Conservation (phyloP, 2,329 filamentous ascomycete genomes). For the Zymoseptoria pseudotritici region DNA sequence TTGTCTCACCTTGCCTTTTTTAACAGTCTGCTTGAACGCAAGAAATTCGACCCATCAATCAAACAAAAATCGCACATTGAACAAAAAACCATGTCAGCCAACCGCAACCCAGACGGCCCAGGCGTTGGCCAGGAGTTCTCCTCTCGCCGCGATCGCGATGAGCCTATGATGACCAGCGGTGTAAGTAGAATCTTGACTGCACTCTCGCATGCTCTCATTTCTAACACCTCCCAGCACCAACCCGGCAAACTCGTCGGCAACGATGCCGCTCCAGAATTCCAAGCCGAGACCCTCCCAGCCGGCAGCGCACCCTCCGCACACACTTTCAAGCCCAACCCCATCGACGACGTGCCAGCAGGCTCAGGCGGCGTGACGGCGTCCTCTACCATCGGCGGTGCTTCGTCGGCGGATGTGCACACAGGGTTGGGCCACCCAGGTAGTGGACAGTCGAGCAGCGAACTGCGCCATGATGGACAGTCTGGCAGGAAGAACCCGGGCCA, state of each 20-base stretch:
- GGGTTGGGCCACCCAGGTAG: slow-evolving; percentile 46
- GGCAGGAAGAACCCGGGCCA: slow-evolving; percentile 34
- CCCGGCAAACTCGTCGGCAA: slow-evolving; percentile 54
- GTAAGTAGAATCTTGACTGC: slow-evolving; percentile 35
- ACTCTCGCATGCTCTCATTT: background rate
- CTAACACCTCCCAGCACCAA: slow-evolving; percentile 47
- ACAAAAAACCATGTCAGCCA: slow-evolving; percentile 35
- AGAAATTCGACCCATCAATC: background rate
- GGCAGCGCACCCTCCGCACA: slow-evolving; percentile 53
- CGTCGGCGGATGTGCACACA: slow-evolving; percentile 46
- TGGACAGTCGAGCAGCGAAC: slow-evolving; percentile 44
- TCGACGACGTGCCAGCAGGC: slow-evolving; percentile 32
- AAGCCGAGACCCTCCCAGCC: slow-evolving; percentile 51
- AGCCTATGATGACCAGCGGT: slow-evolving; percentile 49
- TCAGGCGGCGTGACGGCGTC: slow-evolving; percentile 39
- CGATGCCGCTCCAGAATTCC: slow-evolving; percentile 56
- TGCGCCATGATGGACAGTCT: slow-evolving; percentile 40
- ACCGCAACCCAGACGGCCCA: slow-evolving; percentile 46
- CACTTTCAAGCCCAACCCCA: slow-evolving; percentile 40
- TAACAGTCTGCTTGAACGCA: background rate
- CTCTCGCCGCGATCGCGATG: slow-evolving; percentile 42
- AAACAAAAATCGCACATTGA: background rate
- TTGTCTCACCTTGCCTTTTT: background rate
- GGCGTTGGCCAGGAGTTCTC: slow-evolving; percentile 50
- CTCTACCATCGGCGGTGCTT: slow-evolving; percentile 45